phyloP scores from a whole-genome alignment of 176 grass and related monocot species.

The Neostapfia colusana region DNA sequence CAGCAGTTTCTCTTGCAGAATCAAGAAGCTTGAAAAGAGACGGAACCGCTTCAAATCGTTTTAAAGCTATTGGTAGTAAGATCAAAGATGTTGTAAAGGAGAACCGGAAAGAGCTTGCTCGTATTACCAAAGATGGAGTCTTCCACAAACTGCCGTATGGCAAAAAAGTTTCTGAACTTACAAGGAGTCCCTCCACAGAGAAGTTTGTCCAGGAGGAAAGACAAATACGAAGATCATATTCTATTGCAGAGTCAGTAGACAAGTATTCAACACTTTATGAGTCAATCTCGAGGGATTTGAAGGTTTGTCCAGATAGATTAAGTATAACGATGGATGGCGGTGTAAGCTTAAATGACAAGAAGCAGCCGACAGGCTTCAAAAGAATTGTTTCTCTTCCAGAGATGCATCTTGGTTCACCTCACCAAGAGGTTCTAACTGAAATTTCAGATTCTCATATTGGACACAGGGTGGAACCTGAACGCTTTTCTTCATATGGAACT shows the following conservation, averaged over 20 bases:
- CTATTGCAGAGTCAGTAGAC: constrained; percentile 66
- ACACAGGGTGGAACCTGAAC: constrained; percentile 26
- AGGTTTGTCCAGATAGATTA: constrained; percentile 34
- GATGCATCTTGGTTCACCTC: constrained; percentile 37
- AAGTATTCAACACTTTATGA: constrained; percentile 65
- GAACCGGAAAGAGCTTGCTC: constrained; percentile 51
- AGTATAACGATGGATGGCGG: constrained; percentile 12
- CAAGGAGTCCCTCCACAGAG: constrained; percentile 29
- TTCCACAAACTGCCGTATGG: constrained; percentile 68
- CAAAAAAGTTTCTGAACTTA: constrained; percentile 43
- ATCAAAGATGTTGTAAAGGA: constrained; percentile 66
- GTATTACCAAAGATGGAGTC: constrained; percentile 67
- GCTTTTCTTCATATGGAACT: constrained; percentile 2
- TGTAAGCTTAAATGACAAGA: constrained; percentile 30
- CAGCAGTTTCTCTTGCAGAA: constrained; percentile 34
- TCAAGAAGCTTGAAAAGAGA: constrained; percentile 43
- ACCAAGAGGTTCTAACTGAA: constrained; percentile 31
- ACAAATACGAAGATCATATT: constrained; percentile 61
- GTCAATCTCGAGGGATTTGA: constrained; percentile 41
- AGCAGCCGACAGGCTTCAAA: constrained; percentile 32
- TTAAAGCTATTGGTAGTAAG: constrained; percentile 55
- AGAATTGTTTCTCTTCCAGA: constrained; percentile 76
- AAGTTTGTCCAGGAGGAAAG: constrained; percentile 43
- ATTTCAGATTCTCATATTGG: constrained; percentile 28
- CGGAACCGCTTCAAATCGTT: constrained; percentile 45